These are phyloP conservation scores for Microdochium bolleyi DNA, from an alignment of 2,329 filamentous ascomycete species.

Conservation along the genomic window DNA sequence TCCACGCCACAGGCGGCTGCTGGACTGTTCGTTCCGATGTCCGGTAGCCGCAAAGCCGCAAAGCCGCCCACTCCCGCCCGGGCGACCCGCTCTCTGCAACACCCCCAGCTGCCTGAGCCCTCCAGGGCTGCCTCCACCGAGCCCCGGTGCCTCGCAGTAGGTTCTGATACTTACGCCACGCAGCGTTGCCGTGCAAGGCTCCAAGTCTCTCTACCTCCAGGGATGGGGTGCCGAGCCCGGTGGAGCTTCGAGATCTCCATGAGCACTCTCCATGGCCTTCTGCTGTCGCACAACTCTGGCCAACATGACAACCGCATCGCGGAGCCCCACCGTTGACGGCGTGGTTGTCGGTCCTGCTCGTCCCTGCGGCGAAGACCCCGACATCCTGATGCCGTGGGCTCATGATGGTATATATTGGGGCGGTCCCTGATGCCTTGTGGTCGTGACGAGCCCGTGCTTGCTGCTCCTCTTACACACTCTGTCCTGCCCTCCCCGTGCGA, in stretches of 20 bases:
- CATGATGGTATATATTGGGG: neutral
- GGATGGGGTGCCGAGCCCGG: neutral
- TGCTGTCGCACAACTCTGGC: neutral
- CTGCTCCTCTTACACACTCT: neutral
- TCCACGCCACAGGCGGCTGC: neutral
- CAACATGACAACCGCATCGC: neutral
- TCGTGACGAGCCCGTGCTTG: neutral
- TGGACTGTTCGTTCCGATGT: neutral
- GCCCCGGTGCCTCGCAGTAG: no score
- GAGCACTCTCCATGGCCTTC: neutral
- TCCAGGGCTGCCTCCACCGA: no score
- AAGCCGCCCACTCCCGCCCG: no score
- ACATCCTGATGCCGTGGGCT: neutral
- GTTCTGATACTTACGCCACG: no score
- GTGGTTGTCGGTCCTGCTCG: neutral
- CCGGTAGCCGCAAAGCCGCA: neutral
- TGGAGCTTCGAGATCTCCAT: neutral
- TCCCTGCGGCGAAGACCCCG: neutral
- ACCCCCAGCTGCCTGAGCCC: no score
- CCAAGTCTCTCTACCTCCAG: no score
- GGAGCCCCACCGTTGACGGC: neutral
- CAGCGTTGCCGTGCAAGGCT: no score
- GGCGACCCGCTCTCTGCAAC: no score
- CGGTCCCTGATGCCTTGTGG: neutral
- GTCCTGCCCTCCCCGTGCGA: conserved; percentile 1